Conservation (phyloP, 1,139 yeast genomes). For the Nadsonia starkeyi-henricii region DNA sequence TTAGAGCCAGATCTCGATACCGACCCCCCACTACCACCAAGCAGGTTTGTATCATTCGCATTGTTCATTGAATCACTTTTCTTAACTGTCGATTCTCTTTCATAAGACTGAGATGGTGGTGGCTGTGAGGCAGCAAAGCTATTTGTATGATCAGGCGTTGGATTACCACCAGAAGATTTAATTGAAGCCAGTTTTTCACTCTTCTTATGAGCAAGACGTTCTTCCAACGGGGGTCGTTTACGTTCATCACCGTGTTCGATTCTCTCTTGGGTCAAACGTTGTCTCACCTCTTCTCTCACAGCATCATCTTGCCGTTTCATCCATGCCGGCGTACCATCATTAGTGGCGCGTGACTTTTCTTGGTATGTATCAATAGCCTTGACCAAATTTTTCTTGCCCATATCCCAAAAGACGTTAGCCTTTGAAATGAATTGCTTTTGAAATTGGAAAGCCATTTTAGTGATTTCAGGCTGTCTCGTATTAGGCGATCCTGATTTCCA, state of each 20-base stretch:
- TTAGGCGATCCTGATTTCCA: constrained; percentile 1
- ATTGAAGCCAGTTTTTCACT: constrained; percentile 4
- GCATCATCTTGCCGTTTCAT: constrained; percentile 31
- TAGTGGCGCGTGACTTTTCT: constrained; percentile 20
- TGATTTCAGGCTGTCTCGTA: constrained; percentile 22
- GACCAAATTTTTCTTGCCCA: constrained; percentile 48
- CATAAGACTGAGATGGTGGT: no score
- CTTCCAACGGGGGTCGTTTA: neutral
- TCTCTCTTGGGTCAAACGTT: constrained; percentile 5
- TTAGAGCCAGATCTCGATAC: neutral
- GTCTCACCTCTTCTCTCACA: constrained; percentile 22
- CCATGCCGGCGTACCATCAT: constrained; percentile 59
- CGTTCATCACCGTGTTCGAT: constrained; percentile 4
- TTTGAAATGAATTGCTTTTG: constrained; percentile 48
- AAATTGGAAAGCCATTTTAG: constrained; percentile 42
- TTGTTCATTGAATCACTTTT: neutral
- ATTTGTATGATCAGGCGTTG: no score
- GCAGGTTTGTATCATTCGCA: neutral
- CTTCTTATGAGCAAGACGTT: constrained; percentile 11
- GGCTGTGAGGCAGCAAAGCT: no score
- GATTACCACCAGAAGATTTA: no score
- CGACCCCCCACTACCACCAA: neutral
- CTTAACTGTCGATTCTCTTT: no score
- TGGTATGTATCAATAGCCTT: constrained; percentile 54
- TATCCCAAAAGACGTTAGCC: constrained; percentile 47